Conservation (phyloP, 805 yeast species). For the Starmerella scarabaei region DNA sequence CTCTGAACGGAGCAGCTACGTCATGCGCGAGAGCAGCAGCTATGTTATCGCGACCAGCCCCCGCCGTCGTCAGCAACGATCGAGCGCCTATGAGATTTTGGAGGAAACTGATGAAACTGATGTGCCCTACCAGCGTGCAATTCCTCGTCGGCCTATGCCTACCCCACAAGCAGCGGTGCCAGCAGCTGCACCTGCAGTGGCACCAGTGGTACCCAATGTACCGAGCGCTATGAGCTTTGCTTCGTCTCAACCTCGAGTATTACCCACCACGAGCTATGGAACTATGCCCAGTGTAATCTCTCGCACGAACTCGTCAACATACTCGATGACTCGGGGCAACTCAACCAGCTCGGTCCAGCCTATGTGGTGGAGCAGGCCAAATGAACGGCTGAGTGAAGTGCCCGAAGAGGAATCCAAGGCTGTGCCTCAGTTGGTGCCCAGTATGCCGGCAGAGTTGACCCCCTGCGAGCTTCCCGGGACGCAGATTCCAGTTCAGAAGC, state of each 20-base stretch:
- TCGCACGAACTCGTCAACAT: slow-evolving; percentile 2
- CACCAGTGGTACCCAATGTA: neutral
- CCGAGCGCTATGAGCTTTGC: too few species aligned
- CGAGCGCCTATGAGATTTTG: slow-evolving; percentile 11
- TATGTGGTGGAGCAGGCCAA: neutral
- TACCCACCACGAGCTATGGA: neutral
- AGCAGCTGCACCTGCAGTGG: neutral
- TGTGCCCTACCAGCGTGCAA: slow-evolving; percentile 1
- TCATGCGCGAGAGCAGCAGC: slow-evolving; percentile 14
- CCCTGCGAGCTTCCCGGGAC: too few species aligned
- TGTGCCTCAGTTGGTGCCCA: too few species aligned
- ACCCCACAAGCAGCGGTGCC: neutral
- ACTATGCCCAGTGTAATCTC: slow-evolving; percentile 3
- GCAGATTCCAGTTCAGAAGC: too few species aligned
- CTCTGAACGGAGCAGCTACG: slow-evolving; percentile 6
- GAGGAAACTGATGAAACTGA: slow-evolving; percentile 2
- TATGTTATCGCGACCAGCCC: slow-evolving; percentile 18
- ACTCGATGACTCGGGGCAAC: neutral
- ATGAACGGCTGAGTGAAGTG: too few species aligned
- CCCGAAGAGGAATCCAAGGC: too few species aligned
- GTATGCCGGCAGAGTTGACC: too few species aligned
- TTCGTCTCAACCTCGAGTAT: too few species aligned
- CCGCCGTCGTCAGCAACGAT: slow-evolving; percentile 2
- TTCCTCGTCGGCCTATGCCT: slow-evolving; percentile 8
- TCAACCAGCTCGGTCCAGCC: neutral